A percentile compares a stretch with the other conserved stretches of the same genome.
Evolutionary conservation across 2,329 filamentous ascomycete species (phyloP).

Genomic region (Neopestalotiopsis sp.): DNA sequence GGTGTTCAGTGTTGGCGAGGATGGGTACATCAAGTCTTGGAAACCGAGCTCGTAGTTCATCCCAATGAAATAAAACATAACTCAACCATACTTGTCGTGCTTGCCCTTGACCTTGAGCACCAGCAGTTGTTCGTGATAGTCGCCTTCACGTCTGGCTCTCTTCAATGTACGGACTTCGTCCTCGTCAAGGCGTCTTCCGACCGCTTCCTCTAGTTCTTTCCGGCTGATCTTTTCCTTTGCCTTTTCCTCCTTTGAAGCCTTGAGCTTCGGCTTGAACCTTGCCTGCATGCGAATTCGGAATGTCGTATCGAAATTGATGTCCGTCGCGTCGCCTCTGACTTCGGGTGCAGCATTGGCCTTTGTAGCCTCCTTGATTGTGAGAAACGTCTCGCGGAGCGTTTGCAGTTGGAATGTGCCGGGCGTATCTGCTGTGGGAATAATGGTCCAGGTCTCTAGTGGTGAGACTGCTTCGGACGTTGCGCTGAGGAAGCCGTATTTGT

Average conservation of each 20-base stretch:
- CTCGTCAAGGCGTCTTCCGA: conserved; percentile 77
- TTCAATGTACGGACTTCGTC: conserved; percentile 86
- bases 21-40: conserved; percentile 64
- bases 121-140: conserved; percentile 86
- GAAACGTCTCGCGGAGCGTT: conserved; percentile 72
- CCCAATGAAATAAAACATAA: conserved; percentile 17
- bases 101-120: conserved; percentile 91
- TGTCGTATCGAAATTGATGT: conserved; percentile 71
- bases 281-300: conserved; percentile 92
- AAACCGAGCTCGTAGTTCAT: conserved; percentile 39
- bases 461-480: conserved; percentile 83
- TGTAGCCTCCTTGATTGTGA: conserved; percentile 64
- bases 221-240: conserved; percentile 84
- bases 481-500: conserved; percentile 79
- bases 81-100: conserved; percentile 79
- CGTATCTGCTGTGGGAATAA: conserved; percentile 68
- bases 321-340: conserved; percentile 76
- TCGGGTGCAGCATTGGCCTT: conserved; percentile 60
- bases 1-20: conserved; percentile 64
- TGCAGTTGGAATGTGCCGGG: conserved; percentile 77
- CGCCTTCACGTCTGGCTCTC: conserved; percentile 81
- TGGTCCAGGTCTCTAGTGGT: conserved; percentile 78
- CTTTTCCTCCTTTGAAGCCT: conserved; percentile 81
- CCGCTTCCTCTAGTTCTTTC: conserved; percentile 82
- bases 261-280: conserved; percentile 84